Evolutionary conservation across 2,329 filamentous ascomycete genomes (phyloP).

Genomic region (Sarocladium strictum): DNA sequence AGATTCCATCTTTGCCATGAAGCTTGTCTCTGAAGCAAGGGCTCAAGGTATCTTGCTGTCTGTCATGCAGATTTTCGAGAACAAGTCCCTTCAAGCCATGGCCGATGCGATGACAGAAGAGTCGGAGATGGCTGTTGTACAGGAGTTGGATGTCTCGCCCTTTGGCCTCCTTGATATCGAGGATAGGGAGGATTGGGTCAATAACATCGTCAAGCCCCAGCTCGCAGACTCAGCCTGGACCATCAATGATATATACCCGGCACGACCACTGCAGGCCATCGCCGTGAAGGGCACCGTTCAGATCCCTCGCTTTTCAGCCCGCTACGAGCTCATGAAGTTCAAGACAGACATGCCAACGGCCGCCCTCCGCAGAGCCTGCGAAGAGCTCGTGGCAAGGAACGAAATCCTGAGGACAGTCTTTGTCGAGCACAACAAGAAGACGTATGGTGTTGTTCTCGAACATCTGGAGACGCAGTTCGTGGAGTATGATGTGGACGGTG

Average conservation of each 20-base stretch:
- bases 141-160: constrained; percentile 28
- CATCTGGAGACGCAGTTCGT: constrained; percentile 45
- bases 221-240: constrained; percentile 41
- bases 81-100: constrained; percentile 43
- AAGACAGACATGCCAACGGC: constrained; percentile 41
- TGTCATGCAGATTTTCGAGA: constrained; percentile 50
- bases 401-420: constrained; percentile 64
- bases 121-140: constrained; percentile 11
- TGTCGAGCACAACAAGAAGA: constrained; percentile 42
- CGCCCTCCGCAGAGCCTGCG: constrained; percentile 43
- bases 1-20: constrained; percentile 57
- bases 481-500: constrained; percentile 43
- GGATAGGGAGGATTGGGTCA: constrained; percentile 37
- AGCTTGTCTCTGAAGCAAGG: constrained; percentile 49
- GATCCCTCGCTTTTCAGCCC: constrained; percentile 53
- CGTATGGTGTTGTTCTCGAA: constrained; percentile 53
- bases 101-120: constrained; percentile 40
- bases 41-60: constrained; percentile 41
- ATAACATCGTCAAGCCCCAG: constrained; percentile 41
- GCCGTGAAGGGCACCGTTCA: constrained; percentile 53
- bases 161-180: constrained; percentile 42
- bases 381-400: constrained; percentile 51
- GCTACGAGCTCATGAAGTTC: constrained; percentile 61
- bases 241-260: constrained; percentile 51
- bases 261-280: constrained; percentile 52